phyloP scores from a whole-genome alignment of 331 rosid genomes.

The Pyracantha coccinea region DNA sequence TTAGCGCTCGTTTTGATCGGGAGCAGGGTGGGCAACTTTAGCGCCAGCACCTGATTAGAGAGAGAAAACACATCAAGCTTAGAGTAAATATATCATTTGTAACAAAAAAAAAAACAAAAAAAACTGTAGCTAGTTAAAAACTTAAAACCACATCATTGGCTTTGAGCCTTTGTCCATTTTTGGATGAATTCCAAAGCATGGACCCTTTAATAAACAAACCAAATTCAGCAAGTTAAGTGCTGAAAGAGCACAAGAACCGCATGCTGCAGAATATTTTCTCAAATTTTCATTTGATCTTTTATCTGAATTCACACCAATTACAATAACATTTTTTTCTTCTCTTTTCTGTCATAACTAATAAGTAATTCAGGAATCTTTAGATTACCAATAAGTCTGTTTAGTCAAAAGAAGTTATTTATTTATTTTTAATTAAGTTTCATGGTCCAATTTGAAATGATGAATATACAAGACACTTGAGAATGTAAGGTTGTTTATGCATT shows the following conservation, averaged over 20 bases:
- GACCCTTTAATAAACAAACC: not conserved
- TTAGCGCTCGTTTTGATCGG: too few species aligned
- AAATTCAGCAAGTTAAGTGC: not conserved
- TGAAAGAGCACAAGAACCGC: slow-evolving; percentile 2
- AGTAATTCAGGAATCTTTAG: not conserved
- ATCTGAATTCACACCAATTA: not conserved
- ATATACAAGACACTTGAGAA: slow-evolving; percentile 27
- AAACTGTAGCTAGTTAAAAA: too few species aligned
- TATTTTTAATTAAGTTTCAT: not conserved
- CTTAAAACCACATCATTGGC: not conserved
- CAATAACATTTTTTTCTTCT: not conserved
- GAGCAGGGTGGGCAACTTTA: too few species aligned
- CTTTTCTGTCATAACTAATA: not conserved
- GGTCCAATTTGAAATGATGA: not conserved
- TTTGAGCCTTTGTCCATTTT: not conserved
- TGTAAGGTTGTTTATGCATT: slow-evolving; percentile 14
- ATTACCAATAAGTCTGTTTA: not conserved
- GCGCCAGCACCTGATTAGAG: too few species aligned
- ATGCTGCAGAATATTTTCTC: not conserved
- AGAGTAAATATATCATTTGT: not conserved
- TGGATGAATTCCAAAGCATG: not conserved
- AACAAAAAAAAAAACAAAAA: too few species aligned
- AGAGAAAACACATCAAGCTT: too few species aligned
- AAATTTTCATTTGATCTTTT: not conserved
- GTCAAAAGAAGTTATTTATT: slow-evolving; percentile 21